Percentiles rank a stretch among this genome's conserved stretches.
Evolutionary conservation across 495 filamentous ascomycete genomes (phyloP).

Genomic region (Viridothelium virens): DNA sequence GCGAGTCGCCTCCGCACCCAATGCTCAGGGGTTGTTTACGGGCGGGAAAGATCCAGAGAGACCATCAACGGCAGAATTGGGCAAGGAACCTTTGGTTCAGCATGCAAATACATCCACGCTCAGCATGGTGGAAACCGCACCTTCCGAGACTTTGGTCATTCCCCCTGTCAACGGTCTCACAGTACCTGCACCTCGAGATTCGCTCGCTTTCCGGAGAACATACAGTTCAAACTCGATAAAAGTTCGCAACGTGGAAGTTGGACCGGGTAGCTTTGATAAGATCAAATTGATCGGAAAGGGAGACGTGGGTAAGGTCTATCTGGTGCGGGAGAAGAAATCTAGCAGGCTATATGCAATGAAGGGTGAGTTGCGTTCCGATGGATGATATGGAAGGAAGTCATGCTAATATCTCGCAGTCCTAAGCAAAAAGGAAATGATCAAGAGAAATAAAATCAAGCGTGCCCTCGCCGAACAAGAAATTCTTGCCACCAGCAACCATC

Average conservation of each 20-base stretch:
- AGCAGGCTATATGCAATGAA: conserved; percentile 96
- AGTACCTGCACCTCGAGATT: conserved; percentile 43
- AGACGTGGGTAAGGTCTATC: conserved; percentile 96
- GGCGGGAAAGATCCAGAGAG: conserved; percentile 56
- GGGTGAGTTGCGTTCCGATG: conserved; percentile 46
- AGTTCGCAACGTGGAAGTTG: conserved; percentile 91
- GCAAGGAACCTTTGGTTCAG: conserved; percentile 65
- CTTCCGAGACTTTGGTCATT: conserved; percentile 23
- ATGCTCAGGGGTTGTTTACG: conserved; percentile 83
- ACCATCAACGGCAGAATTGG: conserved; percentile 67
- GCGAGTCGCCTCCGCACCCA: conserved; percentile 90
- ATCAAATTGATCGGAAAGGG: conserved; percentile 98
- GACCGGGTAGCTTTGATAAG: conserved; percentile 95
- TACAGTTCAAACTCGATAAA: conserved; percentile 99
- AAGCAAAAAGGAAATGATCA: conserved; percentile 99
- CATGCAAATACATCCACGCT: conserved; percentile 48
- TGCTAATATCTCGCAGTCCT: conserved; percentile 54
- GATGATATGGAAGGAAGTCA: conserved; percentile 32
- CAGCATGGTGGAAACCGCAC: conserved; percentile 46
- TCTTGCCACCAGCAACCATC: conserved; percentile 94
- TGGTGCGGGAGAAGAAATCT: conserved; percentile 96
- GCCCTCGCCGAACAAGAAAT: conserved; percentile 97
- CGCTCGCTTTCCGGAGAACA: conserved; percentile 77
- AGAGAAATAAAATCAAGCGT: conserved; percentile 99
- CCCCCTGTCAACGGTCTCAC: conserved; percentile 30